A percentile compares a stretch with the other conserved stretches of the same genome.
Evolutionary conservation across 1,284 basidiomycete genomes (phyloP).

Genomic region (Fomes fomentarius): DNA sequence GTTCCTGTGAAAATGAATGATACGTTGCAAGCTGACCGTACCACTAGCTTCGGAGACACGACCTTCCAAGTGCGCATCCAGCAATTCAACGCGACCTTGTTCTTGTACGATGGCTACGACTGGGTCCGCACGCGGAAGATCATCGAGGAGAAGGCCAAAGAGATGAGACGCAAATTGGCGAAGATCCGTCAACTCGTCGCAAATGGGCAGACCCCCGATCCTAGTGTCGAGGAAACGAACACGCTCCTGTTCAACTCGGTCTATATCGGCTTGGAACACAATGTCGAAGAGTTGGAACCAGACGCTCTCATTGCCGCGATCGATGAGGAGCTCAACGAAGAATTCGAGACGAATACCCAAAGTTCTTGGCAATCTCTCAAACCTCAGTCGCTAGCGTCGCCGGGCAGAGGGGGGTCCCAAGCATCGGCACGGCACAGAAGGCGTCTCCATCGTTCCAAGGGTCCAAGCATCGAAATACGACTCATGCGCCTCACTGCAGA

Average conservation of each 20-base stretch:
- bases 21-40: slow-evolving; percentile 17
- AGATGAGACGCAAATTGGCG: slow-evolving; percentile 84
- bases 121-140: slow-evolving; percentile 86
- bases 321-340: slow-evolving; percentile 85
- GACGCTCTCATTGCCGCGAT: slow-evolving; percentile 86
- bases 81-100: slow-evolving; percentile 65
- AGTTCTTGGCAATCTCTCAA: slow-evolving; percentile 86
- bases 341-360: slow-evolving; percentile 68
- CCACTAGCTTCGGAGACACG: slow-evolving; percentile 48
- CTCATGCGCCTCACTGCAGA: slow-evolving; percentile 70
- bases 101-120: slow-evolving; percentile 93
- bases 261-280: slow-evolving; percentile 82
- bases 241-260: slow-evolving; percentile 91
- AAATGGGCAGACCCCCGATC: slow-evolving; percentile 87
- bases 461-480: slow-evolving; percentile 85
- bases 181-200: slow-evolving; percentile 96
- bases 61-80: slow-evolving; percentile 58
- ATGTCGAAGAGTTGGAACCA: slow-evolving; percentile 74
- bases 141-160: slow-evolving; percentile 88
- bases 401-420: slow-evolving; percentile 41
- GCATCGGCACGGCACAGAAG: slow-evolving; percentile 54
- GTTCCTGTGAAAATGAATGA: slow-evolving; percentile 5
- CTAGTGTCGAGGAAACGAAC: slow-evolving; percentile 77
- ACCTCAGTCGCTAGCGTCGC: slow-evolving; percentile 43
- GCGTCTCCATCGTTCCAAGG: slow-evolving; percentile 76